Conservation (phyloP, 2,329 filamentous ascomycete genomes). For the Pseudonectria buxi region DNA sequence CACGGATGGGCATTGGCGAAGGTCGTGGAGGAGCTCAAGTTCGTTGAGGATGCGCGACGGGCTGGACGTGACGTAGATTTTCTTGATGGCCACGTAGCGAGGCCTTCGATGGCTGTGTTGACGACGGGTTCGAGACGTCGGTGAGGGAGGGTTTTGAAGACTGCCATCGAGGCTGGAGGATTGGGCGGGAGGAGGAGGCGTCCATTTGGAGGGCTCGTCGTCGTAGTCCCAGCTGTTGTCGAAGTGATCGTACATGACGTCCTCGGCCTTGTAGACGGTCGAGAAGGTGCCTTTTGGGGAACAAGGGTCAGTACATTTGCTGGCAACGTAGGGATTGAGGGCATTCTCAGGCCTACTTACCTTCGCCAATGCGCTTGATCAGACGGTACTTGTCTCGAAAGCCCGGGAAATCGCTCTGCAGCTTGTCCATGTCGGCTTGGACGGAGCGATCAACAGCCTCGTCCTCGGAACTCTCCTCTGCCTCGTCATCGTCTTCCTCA, state of each 20-base stretch:
- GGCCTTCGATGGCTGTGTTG: conserved; percentile 30
- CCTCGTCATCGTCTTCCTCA: conserved; percentile 31
- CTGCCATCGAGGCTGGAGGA: conserved; percentile 24
- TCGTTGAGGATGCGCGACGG: conserved; percentile 92
- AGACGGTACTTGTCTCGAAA: conserved; percentile 80
- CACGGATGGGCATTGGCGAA: conserved; percentile 75
- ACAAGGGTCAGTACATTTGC: conserved; percentile 4
- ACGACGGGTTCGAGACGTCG: no score
- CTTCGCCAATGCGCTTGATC: conserved; percentile 96
- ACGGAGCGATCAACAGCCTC: conserved; percentile 63
- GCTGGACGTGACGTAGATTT: conserved; percentile 98
- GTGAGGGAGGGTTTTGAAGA: no score
- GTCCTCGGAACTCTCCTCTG: conserved; percentile 46
- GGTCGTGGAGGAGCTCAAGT: conserved; percentile 83
- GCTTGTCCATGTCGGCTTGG: conserved; percentile 77
- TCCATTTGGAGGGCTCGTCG: conserved; percentile 59
- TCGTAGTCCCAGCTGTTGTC: conserved; percentile 82
- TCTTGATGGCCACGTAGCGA: conserved; percentile 93
- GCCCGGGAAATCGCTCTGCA: conserved; percentile 74
- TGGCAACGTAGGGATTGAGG: background rate
- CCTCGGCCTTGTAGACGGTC: conserved; percentile 97
- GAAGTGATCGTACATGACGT: conserved; percentile 76
- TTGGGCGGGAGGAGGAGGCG: conserved; percentile 58
- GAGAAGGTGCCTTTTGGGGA: conserved; percentile 78
- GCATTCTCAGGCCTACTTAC: conserved; percentile 44